Base-by-base conservation (phyloP, 768 basidiomycete genomes). In the Leucosporidium creatinivorum region DNA sequence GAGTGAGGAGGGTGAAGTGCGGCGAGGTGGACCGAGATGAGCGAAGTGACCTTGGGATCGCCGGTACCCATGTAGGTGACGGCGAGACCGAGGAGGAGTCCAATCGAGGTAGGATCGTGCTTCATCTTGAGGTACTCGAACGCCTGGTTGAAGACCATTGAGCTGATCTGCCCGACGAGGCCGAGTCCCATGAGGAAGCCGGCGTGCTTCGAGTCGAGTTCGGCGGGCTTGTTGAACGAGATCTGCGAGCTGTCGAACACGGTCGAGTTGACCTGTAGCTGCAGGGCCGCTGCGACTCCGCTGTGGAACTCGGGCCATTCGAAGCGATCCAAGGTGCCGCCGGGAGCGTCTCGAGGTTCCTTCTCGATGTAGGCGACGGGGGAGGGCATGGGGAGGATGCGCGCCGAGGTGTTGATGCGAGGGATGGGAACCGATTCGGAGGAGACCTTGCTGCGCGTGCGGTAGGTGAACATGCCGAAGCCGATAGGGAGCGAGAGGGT, bases 301-400 rank as follows among this genome's bases (percentile, higher is more conserved):
- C 94, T 93, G 78, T 98, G 93, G 79, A 99, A 99, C 68, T 93
- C 89, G n/a, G 90, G 92, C 96, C 94, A 99, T 61, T 82, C 84
- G 8, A 85, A 78, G 36, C 70, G 67, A n/a, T 97, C 93, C 1
- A 79, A 73, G 18, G 62, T 1, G 4, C 57, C n/a, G 28, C 26
- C 21, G 0, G 65, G 12, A 13, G 65, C 61, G 18, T 72, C 70
- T 9, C 73, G 61, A 23, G 47, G 31, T 4, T 74, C 69, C 62
- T 62, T 67, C 48, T 68, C 65, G 50, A 75, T 63, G 9, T 73
- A 60, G 12, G 75, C 66, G 47, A 77, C 75, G 18, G 66, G 61
- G 4, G 65, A 67, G 4, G 68, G 19, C 57, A 69, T 72, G 1
- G 79, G 79, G 18, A 77, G 49, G 31, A 80, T 65, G 47, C 77